Evolutionary conservation across 179 eudicot species (phyloP).

Genomic region (Drosera spatulata): DNA sequence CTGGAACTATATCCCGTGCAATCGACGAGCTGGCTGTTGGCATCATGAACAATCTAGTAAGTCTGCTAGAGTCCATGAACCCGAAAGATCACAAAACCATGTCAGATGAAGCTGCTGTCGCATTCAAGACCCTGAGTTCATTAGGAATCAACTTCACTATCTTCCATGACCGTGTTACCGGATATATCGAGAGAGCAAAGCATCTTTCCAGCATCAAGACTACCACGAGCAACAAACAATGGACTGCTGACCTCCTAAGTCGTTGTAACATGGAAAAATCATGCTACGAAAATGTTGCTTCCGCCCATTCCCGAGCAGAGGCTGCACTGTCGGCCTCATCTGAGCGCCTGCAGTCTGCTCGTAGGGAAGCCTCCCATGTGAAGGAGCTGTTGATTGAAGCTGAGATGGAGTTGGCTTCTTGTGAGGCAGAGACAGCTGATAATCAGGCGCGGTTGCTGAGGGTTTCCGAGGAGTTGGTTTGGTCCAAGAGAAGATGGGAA

Average conservation of each 20-base stretch:
- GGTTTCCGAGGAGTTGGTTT: conserved; percentile 8
- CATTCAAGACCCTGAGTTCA: conserved; percentile 12
- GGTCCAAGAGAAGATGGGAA: conserved; percentile 12
- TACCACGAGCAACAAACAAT: background rate
- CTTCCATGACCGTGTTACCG: conserved; percentile 11
- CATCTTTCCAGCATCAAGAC: conserved; percentile 11
- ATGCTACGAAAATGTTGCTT: conserved; percentile 9
- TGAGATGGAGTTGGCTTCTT: conserved; percentile 7
- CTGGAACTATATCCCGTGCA: conserved; percentile 3
- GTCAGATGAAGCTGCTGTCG: conserved; percentile 12
- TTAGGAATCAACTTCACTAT: conserved; percentile 15
- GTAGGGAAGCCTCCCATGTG: conserved; percentile 4
- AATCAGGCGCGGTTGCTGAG: background rate
- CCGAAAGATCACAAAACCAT: conserved; percentile 16
- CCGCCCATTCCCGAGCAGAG: conserved; percentile 5
- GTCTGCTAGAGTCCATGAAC: conserved; percentile 11
- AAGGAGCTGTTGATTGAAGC: conserved; percentile 4
- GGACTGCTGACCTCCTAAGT: conserved; percentile 4
- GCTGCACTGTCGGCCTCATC: conserved; percentile 10
- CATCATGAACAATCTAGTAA: conserved; percentile 14
- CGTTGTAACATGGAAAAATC: conserved; percentile 5
- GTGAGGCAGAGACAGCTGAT: conserved; percentile 11
- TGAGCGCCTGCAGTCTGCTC: conserved; percentile 5
- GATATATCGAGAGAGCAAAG: conserved; percentile 15
- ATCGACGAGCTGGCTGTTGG: conserved; percentile 13